Percentiles rank a stretch among this genome's conserved stretches.
Evolutionary conservation across 2,329 filamentous ascomycete genomes (phyloP).

Genomic region (Pezicula neosporulosa): DNA sequence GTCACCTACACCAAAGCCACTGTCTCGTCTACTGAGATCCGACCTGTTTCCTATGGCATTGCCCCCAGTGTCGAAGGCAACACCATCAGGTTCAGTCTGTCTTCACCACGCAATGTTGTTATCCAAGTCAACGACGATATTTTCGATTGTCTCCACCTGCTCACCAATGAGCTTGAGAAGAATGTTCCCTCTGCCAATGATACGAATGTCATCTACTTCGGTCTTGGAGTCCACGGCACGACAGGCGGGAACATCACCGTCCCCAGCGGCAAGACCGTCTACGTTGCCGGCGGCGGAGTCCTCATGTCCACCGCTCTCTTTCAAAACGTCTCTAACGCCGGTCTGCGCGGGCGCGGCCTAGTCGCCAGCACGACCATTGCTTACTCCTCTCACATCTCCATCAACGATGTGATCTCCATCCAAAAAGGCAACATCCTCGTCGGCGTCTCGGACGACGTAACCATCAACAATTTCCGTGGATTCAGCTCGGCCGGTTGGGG

Average conservation of each 20-base stretch:
- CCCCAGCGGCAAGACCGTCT: slow-evolving; percentile 16
- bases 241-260: slow-evolving; percentile 1
- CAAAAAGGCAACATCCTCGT: slow-evolving; percentile 15
- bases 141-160: slow-evolving; percentile 24
- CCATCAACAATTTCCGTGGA: slow-evolving; percentile 6
- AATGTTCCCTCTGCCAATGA: slow-evolving; percentile 7
- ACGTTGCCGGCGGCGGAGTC: slow-evolving; percentile 15
- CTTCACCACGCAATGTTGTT: slow-evolving; percentile 13
- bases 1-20: slow-evolving; percentile 4
- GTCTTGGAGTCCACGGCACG: slow-evolving; percentile 20
- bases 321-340: slow-evolving; percentile 11
- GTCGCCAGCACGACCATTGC: slow-evolving; percentile 11
- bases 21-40: slow-evolving; percentile 4
- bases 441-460: slow-evolving; percentile 15
- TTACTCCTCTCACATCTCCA: slow-evolving; percentile 13
- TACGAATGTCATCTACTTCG: slow-evolving; percentile 22
- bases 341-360: slow-evolving; percentile 21
- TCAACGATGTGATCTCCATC: slow-evolving; percentile 18
- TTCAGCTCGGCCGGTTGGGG: slow-evolving; percentile 1
- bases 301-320: slow-evolving; percentile 17
- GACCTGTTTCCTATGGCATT: slow-evolving; percentile 14
- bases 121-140: slow-evolving; percentile 25
- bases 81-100: slow-evolving; percentile 11
- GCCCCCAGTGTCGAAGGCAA: slow-evolving; percentile 3
- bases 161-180: slow-evolving; percentile 19